phyloP scores from a whole-genome alignment of 768 basidiomycete genomes.

The Postia placenta region DNA sequence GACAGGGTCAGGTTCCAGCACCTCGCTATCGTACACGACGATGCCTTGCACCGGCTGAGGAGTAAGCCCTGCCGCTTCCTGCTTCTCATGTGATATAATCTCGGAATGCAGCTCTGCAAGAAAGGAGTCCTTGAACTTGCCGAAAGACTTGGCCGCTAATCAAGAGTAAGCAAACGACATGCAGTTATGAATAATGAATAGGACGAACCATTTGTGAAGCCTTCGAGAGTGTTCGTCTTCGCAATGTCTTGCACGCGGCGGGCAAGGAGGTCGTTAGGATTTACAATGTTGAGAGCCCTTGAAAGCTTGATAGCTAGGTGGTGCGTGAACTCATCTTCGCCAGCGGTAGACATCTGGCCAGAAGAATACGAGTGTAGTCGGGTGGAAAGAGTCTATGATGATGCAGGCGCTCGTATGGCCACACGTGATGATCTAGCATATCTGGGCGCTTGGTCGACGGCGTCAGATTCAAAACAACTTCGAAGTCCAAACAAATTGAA shows the following conservation, averaged over 20 bases:
- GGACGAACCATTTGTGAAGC: constrained; percentile 60
- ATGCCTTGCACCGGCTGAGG: constrained; percentile 66
- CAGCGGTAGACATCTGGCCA: too few species aligned
- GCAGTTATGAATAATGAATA: not conserved
- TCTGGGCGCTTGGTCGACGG: too few species aligned
- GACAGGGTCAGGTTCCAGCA: constrained; percentile 74
- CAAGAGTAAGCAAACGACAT: not conserved
- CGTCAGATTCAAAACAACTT: too few species aligned
- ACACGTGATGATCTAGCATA: too few species aligned
- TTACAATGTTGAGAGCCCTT: constrained; percentile 68
- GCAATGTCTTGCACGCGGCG: constrained; percentile 77
- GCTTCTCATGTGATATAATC: constrained; percentile 65
- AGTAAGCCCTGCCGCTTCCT: constrained; percentile 45
- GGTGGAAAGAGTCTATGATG: constrained; percentile 5
- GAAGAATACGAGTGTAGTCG: too few species aligned
- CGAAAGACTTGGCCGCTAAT: constrained; percentile 72
- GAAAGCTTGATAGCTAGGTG: constrained; percentile 76
- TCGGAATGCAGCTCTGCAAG: constrained; percentile 75
- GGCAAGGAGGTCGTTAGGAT: constrained; percentile 81
- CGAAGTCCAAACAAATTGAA: too few species aligned
- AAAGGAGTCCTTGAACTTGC: constrained; percentile 79
- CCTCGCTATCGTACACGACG: constrained; percentile 72
- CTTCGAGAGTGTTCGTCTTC: constrained; percentile 54
- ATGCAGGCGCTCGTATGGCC: too few species aligned
- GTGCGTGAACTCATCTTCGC: constrained; percentile 51